A percentile compares a stretch with the other conserved stretches of the same genome.
phyloP scores from a whole-genome alignment of 1,284 basidiomycete species.

The Apiotrichum montevideense region DNA sequence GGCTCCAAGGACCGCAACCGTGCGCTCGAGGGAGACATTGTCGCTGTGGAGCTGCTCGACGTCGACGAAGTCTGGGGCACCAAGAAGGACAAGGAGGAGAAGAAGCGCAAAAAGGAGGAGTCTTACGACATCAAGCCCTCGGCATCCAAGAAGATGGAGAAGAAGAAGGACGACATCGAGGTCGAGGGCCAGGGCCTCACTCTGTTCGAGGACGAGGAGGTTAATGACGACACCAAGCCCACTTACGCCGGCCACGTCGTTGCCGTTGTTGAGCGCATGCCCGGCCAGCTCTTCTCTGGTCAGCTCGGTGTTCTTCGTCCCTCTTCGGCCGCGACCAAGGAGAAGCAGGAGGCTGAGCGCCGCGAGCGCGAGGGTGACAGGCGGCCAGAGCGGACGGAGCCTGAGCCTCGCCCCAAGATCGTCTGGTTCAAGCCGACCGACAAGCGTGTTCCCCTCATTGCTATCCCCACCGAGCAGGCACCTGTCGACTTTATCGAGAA shows the following conservation, averaged over 20 bases:
- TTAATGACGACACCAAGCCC: conserved; percentile 93
- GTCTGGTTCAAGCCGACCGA: conserved; percentile 99
- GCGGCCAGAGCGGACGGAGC: conserved; percentile 59
- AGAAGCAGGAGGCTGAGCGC: conserved; percentile 97
- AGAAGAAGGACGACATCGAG: conserved; percentile 99
- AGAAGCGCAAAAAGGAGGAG: conserved; percentile 99
- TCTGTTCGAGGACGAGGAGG: conserved; percentile 96
- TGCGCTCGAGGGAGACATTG: conserved; percentile 96
- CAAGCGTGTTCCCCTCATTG: conserved; percentile 97
- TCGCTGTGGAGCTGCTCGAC: conserved; percentile 95
- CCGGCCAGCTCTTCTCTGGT: conserved; percentile 96
- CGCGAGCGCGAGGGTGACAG: conserved; percentile 86
- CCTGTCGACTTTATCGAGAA: conserved; percentile 94
- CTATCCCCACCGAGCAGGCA: conserved; percentile 98
- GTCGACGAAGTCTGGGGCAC: conserved; percentile 98
- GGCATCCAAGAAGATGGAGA: conserved; percentile 84
- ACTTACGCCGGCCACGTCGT: conserved; percentile 85
- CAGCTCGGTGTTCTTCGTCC: conserved; percentile 92
- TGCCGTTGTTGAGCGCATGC: conserved; percentile 96
- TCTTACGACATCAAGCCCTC: conserved; percentile 68
- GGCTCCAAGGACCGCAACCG: conserved; percentile 98
- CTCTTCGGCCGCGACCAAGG: conserved; percentile 95
- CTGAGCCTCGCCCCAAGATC: conserved; percentile 87
- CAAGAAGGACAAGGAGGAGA: conserved; percentile 99
- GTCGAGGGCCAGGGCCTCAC: conserved; percentile 96